Percentiles rank a stretch among this genome's conserved stretches.
Conservation (phyloP, 139 green algal species). For the Chlorella sp. region DNA sequence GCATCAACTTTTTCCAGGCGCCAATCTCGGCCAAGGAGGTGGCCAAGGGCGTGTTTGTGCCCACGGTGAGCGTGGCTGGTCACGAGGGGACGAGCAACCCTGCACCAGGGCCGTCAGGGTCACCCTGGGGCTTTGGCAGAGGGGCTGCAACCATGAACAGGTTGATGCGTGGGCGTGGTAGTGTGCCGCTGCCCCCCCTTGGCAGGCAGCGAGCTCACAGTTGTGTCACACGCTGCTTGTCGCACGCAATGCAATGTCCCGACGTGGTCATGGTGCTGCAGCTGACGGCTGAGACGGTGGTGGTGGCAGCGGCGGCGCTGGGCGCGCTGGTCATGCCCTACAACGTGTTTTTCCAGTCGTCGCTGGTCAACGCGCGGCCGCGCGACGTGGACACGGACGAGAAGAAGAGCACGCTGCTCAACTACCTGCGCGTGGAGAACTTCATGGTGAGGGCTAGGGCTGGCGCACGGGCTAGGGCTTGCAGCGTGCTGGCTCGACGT, state of each 20-base stretch:
- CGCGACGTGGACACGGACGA: neutral
- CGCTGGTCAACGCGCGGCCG: conserved; percentile 36
- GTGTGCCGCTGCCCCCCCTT: too few relatives aligned
- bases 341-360: conserved; percentile 83
- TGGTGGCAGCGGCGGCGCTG: conserved; percentile 46
- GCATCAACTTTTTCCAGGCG: conserved; percentile 26
- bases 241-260: too few relatives aligned
- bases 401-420: conserved; percentile 16
- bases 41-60: conserved; percentile 45
- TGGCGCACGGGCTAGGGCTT: too few relatives aligned
- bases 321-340: conserved; percentile 79
- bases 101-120: too few relatives aligned
- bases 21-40: conserved; percentile 22
- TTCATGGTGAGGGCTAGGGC: too few relatives aligned
- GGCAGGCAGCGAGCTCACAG: too few relatives aligned
- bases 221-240: neutral
- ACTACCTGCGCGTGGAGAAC: conserved; percentile 47
- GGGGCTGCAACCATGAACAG: too few relatives aligned
- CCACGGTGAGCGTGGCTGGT: conserved; percentile 22
- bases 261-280: too few relatives aligned
- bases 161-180: too few relatives aligned
- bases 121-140: too few relatives aligned
- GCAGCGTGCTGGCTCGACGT: too few relatives aligned
- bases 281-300: conserved; percentile 7
- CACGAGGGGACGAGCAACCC: too few relatives aligned